These are phyloP conservation scores for Tieghemiomyces parasiticus DNA, from an alignment of 192 early-diverging fungal species.

Conservation along the genomic window DNA sequence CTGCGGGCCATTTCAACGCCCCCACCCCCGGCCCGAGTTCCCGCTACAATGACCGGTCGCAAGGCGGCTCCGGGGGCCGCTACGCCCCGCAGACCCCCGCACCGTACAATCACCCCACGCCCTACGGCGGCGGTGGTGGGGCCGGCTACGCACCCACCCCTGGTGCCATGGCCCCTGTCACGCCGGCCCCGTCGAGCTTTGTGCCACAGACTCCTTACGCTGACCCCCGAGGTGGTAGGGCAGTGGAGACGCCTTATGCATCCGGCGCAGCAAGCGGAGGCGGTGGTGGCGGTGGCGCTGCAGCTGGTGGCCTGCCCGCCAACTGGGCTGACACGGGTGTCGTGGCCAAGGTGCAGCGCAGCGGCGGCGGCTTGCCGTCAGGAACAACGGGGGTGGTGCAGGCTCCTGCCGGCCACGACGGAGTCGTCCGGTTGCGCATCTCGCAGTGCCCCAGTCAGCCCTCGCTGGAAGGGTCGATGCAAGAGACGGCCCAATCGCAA, in stretches of 20 bases:
- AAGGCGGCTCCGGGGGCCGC: conserved; percentile 22
- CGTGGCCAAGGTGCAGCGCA: background rate
- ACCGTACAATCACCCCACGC: conserved; percentile 15
- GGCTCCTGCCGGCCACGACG: conserved; percentile 26
- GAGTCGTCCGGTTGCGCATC: conserved; percentile 22
- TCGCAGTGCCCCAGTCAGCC: conserved; percentile 18
- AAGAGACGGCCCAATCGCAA: conserved; percentile 17
- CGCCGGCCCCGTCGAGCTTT: conserved; percentile 29
- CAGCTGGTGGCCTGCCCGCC: background rate
- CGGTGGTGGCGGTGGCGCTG: conserved; percentile 19
- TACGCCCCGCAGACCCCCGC: conserved; percentile 24
- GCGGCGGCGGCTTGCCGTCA: conserved; percentile 25
- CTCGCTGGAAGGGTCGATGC: conserved; percentile 12
- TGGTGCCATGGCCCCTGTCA: conserved; percentile 27
- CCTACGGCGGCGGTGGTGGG: too few species aligned
- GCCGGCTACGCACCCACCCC: conserved; percentile 24
- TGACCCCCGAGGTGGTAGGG: too few species aligned
- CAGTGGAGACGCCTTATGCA: too few species aligned
- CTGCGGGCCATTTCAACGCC: conserved; percentile 28
- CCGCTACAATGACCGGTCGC: conserved; percentile 19
- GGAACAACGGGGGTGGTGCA: conserved; percentile 34
- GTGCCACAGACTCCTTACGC: conserved; percentile 33
- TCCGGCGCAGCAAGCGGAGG: conserved; percentile 28
- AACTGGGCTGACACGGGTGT: background rate
- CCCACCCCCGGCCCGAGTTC: conserved; percentile 20